Base-by-base conservation (phyloP, 805 yeast genomes). In the Wickerhamomyces xylosicus region DNA sequence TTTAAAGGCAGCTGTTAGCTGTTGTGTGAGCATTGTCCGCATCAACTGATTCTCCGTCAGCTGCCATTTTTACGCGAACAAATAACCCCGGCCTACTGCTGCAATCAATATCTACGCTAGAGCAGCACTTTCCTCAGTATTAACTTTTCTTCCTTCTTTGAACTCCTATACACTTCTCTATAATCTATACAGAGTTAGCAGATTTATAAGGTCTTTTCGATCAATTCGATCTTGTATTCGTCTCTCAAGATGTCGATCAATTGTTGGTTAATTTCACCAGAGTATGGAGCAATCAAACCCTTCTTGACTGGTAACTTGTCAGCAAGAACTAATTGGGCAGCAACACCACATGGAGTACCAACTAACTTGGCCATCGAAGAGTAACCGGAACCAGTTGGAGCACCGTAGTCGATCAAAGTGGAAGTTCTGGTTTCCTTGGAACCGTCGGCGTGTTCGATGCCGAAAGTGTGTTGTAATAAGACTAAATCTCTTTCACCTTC, bases 321-420 rank as follows among this genome's bases (percentile, higher is more conserved):
- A 38, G 45, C 43, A 54, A 92, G 72, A 46, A 92, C 83, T 64
- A 84, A 81, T 66, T 77, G 77, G 43, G 83, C 72, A 22, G 97
- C 98, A 61, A 92, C 95, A 40, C 96, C 96, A 67, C 95, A 90
- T 50, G 98, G 98, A 47, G 87, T 90, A 70, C 98, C 98, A 40
- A 92, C 98, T 48, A 85, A 76, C 62, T 90, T 89, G 50, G 98
- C 98, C 98, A 92, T 92, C 28, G 97, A 89, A 32, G 95, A 82
- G 79, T 90, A 92, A 40, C 92, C 90, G 44, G 89, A 86, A 40
- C 71, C 69, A 45, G 74, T 67, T 53, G 82, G 82, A 50, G 74
- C 79, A 69, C 98, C 98, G 64, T 85, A 85, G 64, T 87, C 95
- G 29, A 89, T 90, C 58, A 92, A 71, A 43, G 98, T 92, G 17